Evolutionary conservation across 129 eudicot genomes (phyloP).

Genomic region (Flaveria ramosissima): DNA sequence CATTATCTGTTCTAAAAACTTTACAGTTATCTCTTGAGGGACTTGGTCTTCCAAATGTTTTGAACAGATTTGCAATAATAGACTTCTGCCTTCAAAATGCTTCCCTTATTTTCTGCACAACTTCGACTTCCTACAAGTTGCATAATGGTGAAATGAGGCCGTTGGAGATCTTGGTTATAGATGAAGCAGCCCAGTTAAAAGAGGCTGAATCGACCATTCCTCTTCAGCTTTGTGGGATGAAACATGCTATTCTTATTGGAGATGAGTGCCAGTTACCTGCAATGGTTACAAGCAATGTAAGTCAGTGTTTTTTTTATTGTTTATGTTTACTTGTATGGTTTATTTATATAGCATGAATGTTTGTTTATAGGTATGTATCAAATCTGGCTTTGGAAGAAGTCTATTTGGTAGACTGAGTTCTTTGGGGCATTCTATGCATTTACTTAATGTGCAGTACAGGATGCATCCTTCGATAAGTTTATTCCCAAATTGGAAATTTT

Average conservation of each 20-base stretch:
- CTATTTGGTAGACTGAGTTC: slow-evolving; percentile 47
- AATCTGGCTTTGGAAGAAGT: slow-evolving; percentile 54
- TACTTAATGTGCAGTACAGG: slow-evolving; percentile 47
- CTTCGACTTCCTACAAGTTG: slow-evolving; percentile 56
- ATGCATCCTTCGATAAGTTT: slow-evolving; percentile 59
- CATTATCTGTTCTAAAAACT: slow-evolving; percentile 35
- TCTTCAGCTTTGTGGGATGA: slow-evolving; percentile 46
- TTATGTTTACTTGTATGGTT: background rate
- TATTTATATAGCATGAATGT: background rate
- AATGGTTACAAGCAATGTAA: slow-evolving; percentile 44
- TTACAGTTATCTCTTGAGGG: slow-evolving; percentile 40
- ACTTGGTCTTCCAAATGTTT: slow-evolving; percentile 41
- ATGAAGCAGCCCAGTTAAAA: slow-evolving; percentile 58
- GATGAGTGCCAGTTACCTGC: slow-evolving; percentile 61
- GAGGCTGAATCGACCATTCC: slow-evolving; percentile 55
- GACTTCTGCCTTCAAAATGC: slow-evolving; percentile 58
- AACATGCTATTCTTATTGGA: slow-evolving; percentile 52
- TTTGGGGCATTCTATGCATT: slow-evolving; percentile 47
- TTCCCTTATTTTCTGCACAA: slow-evolving; percentile 59
- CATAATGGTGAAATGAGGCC: slow-evolving; percentile 38
- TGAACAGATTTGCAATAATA: slow-evolving; percentile 20
- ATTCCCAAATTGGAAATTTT: slow-evolving; percentile 47
- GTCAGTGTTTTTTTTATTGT: slow-evolving; percentile 2
- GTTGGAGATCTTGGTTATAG: slow-evolving; percentile 40
- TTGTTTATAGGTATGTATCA: slow-evolving; percentile 33